phyloP scores from a whole-genome alignment of 805 yeast genomes.

The Sugiyamaella floridensis region DNA sequence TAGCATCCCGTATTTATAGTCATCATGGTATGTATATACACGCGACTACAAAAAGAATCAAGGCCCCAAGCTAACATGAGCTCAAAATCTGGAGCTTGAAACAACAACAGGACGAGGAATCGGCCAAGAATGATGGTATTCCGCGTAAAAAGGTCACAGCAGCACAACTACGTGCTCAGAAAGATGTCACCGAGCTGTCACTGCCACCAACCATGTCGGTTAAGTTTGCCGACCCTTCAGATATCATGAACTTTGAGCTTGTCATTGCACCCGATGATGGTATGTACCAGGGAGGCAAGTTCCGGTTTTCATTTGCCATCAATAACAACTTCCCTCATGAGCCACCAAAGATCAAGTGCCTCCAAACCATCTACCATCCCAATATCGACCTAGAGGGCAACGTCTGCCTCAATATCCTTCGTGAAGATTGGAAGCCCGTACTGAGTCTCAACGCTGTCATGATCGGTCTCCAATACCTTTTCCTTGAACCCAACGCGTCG shows the following conservation, averaged over 20 bases:
- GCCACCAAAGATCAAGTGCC: constrained; percentile 57
- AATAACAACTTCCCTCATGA: constrained; percentile 80
- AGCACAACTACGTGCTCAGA: constrained; percentile 71
- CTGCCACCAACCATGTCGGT: constrained; percentile 52
- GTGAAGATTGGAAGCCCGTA: constrained; percentile 97
- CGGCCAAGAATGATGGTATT: constrained; percentile 23
- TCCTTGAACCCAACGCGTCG: constrained; percentile 82
- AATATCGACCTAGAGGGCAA: constrained; percentile 88
- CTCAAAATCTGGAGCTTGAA: constrained; percentile 55
- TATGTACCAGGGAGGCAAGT: constrained; percentile 59
- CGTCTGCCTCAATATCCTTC: constrained; percentile 79
- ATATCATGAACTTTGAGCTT: constrained; percentile 57
- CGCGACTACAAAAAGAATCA: not conserved
- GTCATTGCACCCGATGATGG: constrained; percentile 64
- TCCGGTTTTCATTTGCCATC: constrained; percentile 59
- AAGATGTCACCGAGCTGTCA: constrained; percentile 61
- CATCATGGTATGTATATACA: not conserved
- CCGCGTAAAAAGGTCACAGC: constrained; percentile 39
- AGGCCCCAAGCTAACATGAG: constrained; percentile 29
- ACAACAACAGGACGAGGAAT: constrained; percentile 45
- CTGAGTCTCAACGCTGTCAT: constrained; percentile 71
- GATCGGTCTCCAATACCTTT: constrained; percentile 77
- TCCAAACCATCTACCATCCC: constrained; percentile 70
- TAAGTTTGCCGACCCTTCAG: constrained; percentile 44
- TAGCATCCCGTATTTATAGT: not conserved